These are phyloP conservation scores for Shiraia bambusicola DNA, from an alignment of 2,329 filamentous ascomycete species.

Conservation along the genomic window DNA sequence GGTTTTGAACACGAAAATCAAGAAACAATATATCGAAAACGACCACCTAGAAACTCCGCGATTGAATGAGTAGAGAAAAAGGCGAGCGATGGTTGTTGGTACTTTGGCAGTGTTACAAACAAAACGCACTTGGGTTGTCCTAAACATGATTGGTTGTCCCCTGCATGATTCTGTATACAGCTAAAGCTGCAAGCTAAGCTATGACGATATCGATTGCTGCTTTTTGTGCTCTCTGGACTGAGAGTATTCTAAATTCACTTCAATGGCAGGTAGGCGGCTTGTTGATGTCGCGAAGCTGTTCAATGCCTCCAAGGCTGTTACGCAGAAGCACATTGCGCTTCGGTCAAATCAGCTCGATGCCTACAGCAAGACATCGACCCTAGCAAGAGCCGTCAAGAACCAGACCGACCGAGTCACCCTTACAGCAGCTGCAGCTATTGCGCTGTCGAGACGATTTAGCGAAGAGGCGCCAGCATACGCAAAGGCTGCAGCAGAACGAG, in stretches of 20 bases:
- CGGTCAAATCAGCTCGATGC: constrained; percentile 63
- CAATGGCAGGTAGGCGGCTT: constrained; percentile 55
- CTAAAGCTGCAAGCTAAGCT: constrained; percentile 21
- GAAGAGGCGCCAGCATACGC: constrained; percentile 48
- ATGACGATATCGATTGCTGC: constrained; percentile 31
- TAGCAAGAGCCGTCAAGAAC: constrained; percentile 62
- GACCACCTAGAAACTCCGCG: too few relatives aligned
- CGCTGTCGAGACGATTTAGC: constrained; percentile 60
- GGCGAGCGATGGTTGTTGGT: background rate
- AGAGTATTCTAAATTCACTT: constrained; percentile 17
- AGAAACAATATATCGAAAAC: too few relatives aligned
- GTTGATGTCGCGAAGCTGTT: constrained; percentile 54
- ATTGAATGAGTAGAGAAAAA: too few relatives aligned
- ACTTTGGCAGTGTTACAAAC: background rate
- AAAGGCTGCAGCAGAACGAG: constrained; percentile 23
- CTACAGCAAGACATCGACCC: constrained; percentile 64
- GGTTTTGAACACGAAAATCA: too few relatives aligned
- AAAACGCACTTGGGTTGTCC: background rate
- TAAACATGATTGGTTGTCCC: constrained; percentile 2
- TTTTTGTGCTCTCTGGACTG: constrained; percentile 15
- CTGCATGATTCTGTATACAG: constrained; percentile 1
- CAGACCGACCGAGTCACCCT: constrained; percentile 64
- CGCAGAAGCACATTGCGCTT: constrained; percentile 58
- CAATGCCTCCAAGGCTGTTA: constrained; percentile 51
- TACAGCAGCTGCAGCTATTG: constrained; percentile 62